Conservation (phyloP, 163 green algal species). For the Picocystis sp. region DNA sequence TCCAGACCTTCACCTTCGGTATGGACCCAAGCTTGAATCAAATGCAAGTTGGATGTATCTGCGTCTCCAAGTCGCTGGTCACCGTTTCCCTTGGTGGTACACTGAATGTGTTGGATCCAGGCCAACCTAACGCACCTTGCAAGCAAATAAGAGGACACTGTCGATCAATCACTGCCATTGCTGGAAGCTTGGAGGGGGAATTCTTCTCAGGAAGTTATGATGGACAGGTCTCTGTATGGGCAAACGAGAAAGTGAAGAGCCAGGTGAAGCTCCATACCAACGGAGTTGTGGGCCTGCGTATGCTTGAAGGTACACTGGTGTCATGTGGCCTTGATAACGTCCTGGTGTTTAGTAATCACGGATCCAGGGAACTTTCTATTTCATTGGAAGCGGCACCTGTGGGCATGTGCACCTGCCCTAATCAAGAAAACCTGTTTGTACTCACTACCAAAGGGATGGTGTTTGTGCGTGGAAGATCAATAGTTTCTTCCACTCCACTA, state of each 20-base stretch:
- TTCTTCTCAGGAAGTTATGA: conserved; percentile 22
- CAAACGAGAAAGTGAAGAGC: conserved; percentile 10
- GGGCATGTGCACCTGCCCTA: conserved; percentile 6
- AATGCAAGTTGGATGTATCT: conserved; percentile 24
- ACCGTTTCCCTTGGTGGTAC: conserved; percentile 21
- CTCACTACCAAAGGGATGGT: conserved; percentile 11
- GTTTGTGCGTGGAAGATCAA: conserved; percentile 5
- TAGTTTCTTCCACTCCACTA: not conserved
- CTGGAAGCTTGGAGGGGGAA: not conserved
- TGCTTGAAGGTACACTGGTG: conserved; percentile 8
- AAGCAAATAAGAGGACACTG: conserved; percentile 13
- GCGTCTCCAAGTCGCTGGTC: conserved; percentile 15
- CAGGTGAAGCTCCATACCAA: not conserved
- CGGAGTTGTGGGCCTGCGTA: not conserved
- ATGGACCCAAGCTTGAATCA: conserved; percentile 16
- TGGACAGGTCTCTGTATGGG: conserved; percentile 16
- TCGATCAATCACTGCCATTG: conserved; percentile 18
- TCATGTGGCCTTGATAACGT: conserved; percentile 14
- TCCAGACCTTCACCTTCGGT: conserved; percentile 12
- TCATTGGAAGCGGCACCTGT: conserved; percentile 9
- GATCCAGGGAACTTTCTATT: not conserved
- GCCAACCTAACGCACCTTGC: conserved; percentile 2
- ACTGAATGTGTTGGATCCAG: conserved; percentile 20
- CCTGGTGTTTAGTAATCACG: not conserved
- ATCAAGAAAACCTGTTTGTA: not conserved